Base-by-base conservation (phyloP, 495 filamentous ascomycete species). In the Penicillium pulvis region DNA sequence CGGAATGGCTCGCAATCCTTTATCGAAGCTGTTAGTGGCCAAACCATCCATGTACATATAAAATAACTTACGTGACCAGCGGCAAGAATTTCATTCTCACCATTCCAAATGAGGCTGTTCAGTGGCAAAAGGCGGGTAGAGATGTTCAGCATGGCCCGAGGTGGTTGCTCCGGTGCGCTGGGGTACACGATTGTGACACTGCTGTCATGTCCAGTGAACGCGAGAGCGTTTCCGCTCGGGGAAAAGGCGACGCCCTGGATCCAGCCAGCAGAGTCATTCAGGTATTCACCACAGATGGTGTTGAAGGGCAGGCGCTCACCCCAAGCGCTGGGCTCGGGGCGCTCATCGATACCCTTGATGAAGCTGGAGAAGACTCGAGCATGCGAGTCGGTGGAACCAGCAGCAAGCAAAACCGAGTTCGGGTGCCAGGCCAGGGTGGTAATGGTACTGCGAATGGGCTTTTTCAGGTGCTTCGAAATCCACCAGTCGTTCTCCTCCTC, bases 401-500 rank as follows among this genome's bases (percentile, higher is more conserved):
- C 91, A 2, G 92, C 94, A 6, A 98, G 82, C 12, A 98, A 85
- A 2, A 98, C 95, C 2, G 89, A 93, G 78, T 98, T 98, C 14
- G 95, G 94, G 69, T 98, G 94, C 94, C 94, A 98, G 45, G 85
- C 87, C 19, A 98, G 83, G 2, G 90, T 90, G 43, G 94, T 97
- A 64, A 98, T 90, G 46, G 94, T 98, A 67, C 90, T 93, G 51
- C 94, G 90, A 65, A 98, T 94, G 6, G 95, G 94, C 80, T 97
- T 98, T 83, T 97, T 97, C 57, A 98, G 73, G 73, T 98, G 94
- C 80, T 98, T 98, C 36, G 92, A 97, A 7, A 98, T 93, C 94
- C 94, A 98, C 95, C 95, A 98, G 78, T 98, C 91, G 71, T 98
- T 97, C 75, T 98, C 95, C 68, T 94, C 89, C 67, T 98, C 94